phyloP scores from a whole-genome alignment of 1,284 basidiomycete genomes.

The Ganoderma lingzhi region DNA sequence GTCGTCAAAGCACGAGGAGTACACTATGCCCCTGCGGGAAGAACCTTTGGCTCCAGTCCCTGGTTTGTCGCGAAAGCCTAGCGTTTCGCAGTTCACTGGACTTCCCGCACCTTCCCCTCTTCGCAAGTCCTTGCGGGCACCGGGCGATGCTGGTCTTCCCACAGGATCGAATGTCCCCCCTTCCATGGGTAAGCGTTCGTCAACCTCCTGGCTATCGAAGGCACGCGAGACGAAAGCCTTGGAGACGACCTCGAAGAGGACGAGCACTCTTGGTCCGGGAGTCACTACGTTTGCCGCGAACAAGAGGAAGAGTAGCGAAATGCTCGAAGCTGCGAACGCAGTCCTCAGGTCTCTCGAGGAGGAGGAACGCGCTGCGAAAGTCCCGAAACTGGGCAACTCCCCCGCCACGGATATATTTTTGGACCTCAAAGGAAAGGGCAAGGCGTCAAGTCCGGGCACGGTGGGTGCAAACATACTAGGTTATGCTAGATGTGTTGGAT shows the following conservation, averaged over 20 bases:
- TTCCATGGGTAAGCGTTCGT: constrained; percentile 68
- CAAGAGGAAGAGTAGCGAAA: constrained; percentile 77
- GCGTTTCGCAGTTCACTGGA: constrained; percentile 55
- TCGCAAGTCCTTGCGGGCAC: constrained; percentile 67
- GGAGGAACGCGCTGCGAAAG: constrained; percentile 58
- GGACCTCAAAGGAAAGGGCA: constrained; percentile 29
- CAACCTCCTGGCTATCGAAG: constrained; percentile 70
- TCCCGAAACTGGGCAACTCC: constrained; percentile 48
- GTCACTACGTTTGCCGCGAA: constrained; percentile 22
- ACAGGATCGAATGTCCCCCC: constrained; percentile 51
- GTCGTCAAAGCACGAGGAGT: constrained; percentile 30
- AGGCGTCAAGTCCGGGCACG: constrained; percentile 14
- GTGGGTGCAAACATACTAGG: constrained; percentile 14
- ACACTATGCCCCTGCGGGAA: constrained; percentile 41
- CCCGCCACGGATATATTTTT: constrained; percentile 9
- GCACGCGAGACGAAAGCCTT: constrained; percentile 78
- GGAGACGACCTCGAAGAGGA: constrained; percentile 58
- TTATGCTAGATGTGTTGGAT: too few species aligned
- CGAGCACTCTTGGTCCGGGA: constrained; percentile 36
- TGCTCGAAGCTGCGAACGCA: constrained; percentile 42
- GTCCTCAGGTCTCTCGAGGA: constrained; percentile 32
- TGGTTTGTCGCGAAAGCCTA: constrained; percentile 43
- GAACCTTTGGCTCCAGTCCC: constrained; percentile 29
- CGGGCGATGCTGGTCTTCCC: constrained; percentile 51
- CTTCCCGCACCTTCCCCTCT: constrained; percentile 73